Evolutionary conservation across 2,329 filamentous ascomycete species (phyloP).

Genomic region (Hymenoscyphus fraxineus): DNA sequence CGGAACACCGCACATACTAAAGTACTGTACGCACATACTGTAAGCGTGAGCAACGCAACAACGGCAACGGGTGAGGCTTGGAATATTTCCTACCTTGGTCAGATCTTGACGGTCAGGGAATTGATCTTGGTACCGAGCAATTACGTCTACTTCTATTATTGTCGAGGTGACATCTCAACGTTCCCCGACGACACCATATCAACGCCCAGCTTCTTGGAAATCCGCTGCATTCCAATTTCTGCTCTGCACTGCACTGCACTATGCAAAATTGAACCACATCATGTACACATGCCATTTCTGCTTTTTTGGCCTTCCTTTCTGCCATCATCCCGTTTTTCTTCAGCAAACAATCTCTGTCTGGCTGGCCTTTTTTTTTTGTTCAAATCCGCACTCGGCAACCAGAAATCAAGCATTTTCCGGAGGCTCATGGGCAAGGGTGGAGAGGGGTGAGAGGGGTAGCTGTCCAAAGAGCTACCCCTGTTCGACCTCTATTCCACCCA

Average conservation of each 20-base stretch:
- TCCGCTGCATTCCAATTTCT: background rate
- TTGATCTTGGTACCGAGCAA: background rate
- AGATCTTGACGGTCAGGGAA: background rate
- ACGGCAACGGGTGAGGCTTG: background rate
- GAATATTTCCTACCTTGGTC: background rate
- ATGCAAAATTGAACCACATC: background rate
- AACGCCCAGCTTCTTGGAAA: background rate
- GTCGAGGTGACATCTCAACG: background rate
- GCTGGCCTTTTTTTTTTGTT: conserved; percentile 1
- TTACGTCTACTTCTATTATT: background rate
- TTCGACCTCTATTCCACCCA: background rate
- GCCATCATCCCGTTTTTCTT: background rate
- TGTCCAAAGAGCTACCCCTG: background rate
- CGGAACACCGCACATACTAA: background rate
- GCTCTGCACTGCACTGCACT: too few species aligned
- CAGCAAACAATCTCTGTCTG: background rate
- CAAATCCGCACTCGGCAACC: conserved; percentile 5
- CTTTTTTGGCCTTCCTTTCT: background rate
- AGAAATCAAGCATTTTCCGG: conserved; percentile 5
- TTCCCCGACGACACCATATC: background rate
- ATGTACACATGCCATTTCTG: background rate
- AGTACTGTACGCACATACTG: too few species aligned
- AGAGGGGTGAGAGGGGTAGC: background rate
- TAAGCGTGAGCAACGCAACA: background rate
- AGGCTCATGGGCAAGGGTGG: background rate